Base-by-base conservation (phyloP, 306 rosid species). In the Prosopis cineraria region DNA sequence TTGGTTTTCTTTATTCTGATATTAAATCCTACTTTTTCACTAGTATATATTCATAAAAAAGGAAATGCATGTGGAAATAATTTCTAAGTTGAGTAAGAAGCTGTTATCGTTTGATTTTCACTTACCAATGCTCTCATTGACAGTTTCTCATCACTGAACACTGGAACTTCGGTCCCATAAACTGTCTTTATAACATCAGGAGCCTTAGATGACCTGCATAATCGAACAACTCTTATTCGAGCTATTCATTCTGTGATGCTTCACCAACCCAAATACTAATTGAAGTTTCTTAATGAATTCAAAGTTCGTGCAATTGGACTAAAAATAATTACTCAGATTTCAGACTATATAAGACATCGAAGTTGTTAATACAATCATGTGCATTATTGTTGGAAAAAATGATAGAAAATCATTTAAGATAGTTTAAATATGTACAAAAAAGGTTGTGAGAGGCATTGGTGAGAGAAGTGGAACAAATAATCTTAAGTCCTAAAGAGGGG, bases 121-220 rank as follows among this genome's bases (percentile, higher is more conserved):
- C 94, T 82, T 72, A 93, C 98, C 97, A 93, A 63, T 17, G 86
- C 81, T 76, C 98, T 83, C 25, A 84, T 75, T 7, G 89, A 84
- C 68, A 53, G 71, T 36, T 80, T 91, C 84, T 93, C 98, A 68
- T 74, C 96, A 31, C 81, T 89, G 68, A 91, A 69, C 16, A 93
- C 97, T 0, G 89, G 89, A 78, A 93, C 89, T 58, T 60, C 17
- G 84, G 88, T 86, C 74, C 91, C 97, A 70, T 83, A 87, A 82
- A 93, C 80, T 8, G 12, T 75, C 64, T 88, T 88, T 60, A 50
- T 80, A 62, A 91, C 80, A 65, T 87, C 93, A 66, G 83, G 67
- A 66, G 98, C 98, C 81, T 77, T 82, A 7, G 98, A 81, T 37
- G 98, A 93, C 85, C 98, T 93, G 82, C 85, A 82, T 84, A 70